A percentile compares a stretch with the other conserved stretches of the same genome.
These are phyloP conservation scores for Metahyphopichia silvanorum DNA, from an alignment of 805 yeast species.

Conservation along the genomic window DNA sequence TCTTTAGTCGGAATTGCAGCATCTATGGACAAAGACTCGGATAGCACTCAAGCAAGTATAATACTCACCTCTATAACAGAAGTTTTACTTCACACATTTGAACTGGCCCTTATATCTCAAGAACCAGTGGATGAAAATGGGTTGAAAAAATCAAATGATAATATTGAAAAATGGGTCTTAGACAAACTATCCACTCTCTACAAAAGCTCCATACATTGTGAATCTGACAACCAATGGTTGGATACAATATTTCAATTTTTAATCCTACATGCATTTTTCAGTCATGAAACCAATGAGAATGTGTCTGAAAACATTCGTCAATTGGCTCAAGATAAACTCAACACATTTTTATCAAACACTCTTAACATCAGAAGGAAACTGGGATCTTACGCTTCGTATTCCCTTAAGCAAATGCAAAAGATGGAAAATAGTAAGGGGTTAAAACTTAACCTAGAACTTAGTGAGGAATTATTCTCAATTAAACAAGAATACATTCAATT, in stretches of 20 bases:
- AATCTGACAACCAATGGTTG: constrained; percentile 19
- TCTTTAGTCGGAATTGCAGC: constrained; percentile 20
- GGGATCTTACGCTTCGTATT: constrained; percentile 59
- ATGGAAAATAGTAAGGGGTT: constrained; percentile 18
- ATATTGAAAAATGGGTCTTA: constrained; percentile 52
- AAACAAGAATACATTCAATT: constrained; percentile 48
- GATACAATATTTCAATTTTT: constrained; percentile 38
- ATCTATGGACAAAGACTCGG: constrained; percentile 14
- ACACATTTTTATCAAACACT: constrained; percentile 62
- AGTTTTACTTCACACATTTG: constrained; percentile 22
- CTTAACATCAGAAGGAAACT: constrained; percentile 44
- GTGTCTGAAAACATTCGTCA: constrained; percentile 34
- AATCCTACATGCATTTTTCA: constrained; percentile 41
- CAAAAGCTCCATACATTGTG: constrained; percentile 40
- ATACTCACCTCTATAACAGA: constrained; percentile 18
- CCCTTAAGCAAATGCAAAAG: constrained; percentile 37
- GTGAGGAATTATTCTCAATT: constrained; percentile 52
- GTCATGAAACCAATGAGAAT: constrained; percentile 7
- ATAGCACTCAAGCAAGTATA: constrained; percentile 4
- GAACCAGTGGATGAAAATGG: constrained; percentile 20
- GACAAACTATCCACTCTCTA: constrained; percentile 56
- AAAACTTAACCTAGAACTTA: constrained; percentile 41
- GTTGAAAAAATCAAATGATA: constrained; percentile 26
- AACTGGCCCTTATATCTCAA: constrained; percentile 15
- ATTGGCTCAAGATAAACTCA: constrained; percentile 59